phyloP scores from a whole-genome alignment of 2,329 filamentous ascomycete species.

The Fusarium torulosum region DNA sequence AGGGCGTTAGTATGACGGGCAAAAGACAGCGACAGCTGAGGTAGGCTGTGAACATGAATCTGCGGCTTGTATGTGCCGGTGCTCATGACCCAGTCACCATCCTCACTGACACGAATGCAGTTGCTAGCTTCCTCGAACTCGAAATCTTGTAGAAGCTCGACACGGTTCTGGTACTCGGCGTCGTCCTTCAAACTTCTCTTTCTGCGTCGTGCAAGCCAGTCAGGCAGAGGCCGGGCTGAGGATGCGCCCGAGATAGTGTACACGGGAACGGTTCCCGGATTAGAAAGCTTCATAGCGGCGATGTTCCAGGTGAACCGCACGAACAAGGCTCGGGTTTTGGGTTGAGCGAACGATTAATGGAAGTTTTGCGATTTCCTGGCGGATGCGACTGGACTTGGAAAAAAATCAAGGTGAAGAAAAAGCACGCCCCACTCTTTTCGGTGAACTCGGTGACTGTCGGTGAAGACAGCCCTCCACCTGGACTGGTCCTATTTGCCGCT shows the following conservation, averaged over 20 bases:
- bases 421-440: constrained; percentile 40
- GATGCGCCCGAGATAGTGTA: constrained; percentile 96
- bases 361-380: constrained; percentile 35
- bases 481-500: constrained; percentile 16
- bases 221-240: constrained; percentile 87
- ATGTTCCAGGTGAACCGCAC: constrained; percentile 21
- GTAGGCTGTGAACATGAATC: constrained; percentile 95
- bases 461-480: constrained; percentile 15
- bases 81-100: constrained; percentile 98
- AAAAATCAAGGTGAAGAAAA: constrained; percentile 51
- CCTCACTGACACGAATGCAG: constrained; percentile 90
- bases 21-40: constrained; percentile 93
- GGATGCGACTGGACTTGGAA: constrained; percentile 38
- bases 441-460: constrained; percentile 40
- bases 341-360: constrained; percentile 14
- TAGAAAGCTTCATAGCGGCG: constrained; percentile 79
- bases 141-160: constrained; percentile 97
- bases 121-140: constrained; percentile 96
- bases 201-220: constrained; percentile 91
- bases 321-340: constrained; percentile 30
- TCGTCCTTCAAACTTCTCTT: constrained; percentile 95
- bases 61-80: constrained; percentile 78
- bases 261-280: constrained; percentile 85
- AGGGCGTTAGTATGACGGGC: constrained; percentile 91
- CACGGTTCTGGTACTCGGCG: constrained; percentile 89